Base-by-base conservation (phyloP, 192 early-diverging fungal genomes). In the Coemansia asiatica region DNA sequence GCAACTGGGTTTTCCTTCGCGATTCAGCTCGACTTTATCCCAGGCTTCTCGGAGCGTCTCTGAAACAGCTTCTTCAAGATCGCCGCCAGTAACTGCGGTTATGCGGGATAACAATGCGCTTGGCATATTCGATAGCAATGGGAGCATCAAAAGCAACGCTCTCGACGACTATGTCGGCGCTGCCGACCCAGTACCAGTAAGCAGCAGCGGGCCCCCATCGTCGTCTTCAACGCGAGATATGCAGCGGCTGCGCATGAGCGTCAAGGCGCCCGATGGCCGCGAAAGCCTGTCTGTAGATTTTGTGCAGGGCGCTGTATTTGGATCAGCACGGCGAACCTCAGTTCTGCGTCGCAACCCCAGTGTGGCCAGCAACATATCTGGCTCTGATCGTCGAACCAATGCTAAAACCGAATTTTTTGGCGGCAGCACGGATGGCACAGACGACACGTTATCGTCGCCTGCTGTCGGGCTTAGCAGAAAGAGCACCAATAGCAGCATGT, bases 301-400 rank as follows among this genome's bases (percentile, higher is more conserved):
- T 69, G 67, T 81, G 15, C 74, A 81, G 61, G 79, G 79, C 38
- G 79, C 79, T 0, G 79, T 81, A 19, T 81, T 81, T 67, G 79
- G 79, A 7, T 81, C 79, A n/a, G 57, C 74, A 0, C 69, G 79
- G 13, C 55, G 79, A 33, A 60, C 77, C n/a, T 80, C 77, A 8
- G 57, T 74, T 6, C 15, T 76, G 61, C 61, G 72, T 0, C 72
- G 77, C 66, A 67, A 80, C n/a, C 72, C 72, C 29, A 80, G 77
- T 56, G 62, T 56, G 0, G 40, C 40, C 38, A 72, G 66, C 48
- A 72, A 28, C 40, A 31, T 51, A 18, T 70, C 74, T 1, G 33
- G 48, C 0, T 66, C 64, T 46, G 27, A 53, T 28, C 44, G 29
- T 27, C 58, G 67, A 7, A 21, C 29, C 33, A 1, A 15, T 2